Base-by-base conservation (phyloP, 2,329 filamentous ascomycete genomes). In the Fusarium verrucosum region DNA sequence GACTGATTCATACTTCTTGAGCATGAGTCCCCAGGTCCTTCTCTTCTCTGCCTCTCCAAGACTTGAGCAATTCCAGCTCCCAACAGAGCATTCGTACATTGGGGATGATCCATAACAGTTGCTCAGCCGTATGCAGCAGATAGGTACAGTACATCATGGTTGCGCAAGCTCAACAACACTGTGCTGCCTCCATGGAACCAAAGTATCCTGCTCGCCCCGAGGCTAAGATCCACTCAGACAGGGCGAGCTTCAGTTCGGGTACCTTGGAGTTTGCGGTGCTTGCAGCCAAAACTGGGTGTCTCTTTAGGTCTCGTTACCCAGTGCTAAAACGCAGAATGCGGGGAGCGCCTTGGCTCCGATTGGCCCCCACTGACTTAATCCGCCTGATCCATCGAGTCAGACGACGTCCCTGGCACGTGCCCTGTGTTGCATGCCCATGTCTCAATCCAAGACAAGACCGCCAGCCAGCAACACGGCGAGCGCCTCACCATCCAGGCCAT, bases 311-410 rank as follows among this genome's bases (percentile, higher is more conserved):
- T 40, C 53, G 58, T 49, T 43, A 53, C 54, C 54, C 60, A 70
- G 62, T 62, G 65, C 52, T 36, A 62, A 43, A 63, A 58, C 23
- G 10, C 40, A 72, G 49, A 72, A 72, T 72, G 70, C 70, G 70
- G 70, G 70, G 70, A 61, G 68, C 30, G 37, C 58, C 47, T 41
- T 68, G 53, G 45, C 66, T 71, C 69, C 69, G 65, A 71, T 71
- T 70, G 69, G 69, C 37, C 67, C 42, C 69, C 61, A 70, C 69
- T 23, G 55, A 41, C 45, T 28, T 33, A 62, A 64, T 68, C 70
- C 70, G 69, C 70, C 68, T 72, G 70, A 72, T 72, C 70, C 66
- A 69, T 70, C 61, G 52, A 72, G 70, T 72, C 70, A 72, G 70
- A 72, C 70, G 70, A 72, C 70, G 65, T 68, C 67, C 68, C 70